Base-by-base conservation (phyloP, 1,284 basidiomycete species). In the Ceratobasidium sp. region DNA sequence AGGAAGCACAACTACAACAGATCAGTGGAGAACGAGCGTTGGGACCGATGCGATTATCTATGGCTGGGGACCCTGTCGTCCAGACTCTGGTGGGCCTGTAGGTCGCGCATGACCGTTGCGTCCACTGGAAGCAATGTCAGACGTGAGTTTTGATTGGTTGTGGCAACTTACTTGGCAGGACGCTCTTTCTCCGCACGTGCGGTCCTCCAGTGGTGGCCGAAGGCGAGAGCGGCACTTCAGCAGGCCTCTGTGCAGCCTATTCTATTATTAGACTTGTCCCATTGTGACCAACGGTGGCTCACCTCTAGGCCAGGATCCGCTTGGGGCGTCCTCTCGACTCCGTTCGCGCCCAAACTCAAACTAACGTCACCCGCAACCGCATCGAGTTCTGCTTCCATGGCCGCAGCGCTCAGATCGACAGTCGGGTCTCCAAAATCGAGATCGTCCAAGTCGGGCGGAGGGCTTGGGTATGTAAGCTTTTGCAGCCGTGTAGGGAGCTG, bases 241-340 rank as follows among this genome's bases (percentile, higher is more conserved):
- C 42, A 17, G 56, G 68, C 67, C 52, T 54, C 55, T 38, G 49
- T 22, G 27, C 55, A 15, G 25, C 3, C 57, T 54, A 43, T n/a
- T 22, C 38, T 17, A 35, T 47, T 49, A 35, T 50, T 25, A 54
- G 62, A 42, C 40, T n/a, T 38, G 55, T 74, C 76, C 76, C 70
- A 78, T 77, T 58, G 87, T 71, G 85, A 65, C 69, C 73, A 77
- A 75, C 58, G 50, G 70, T 42, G 76, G 86, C 88, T 81, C 80
- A 91, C 90, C 78, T 94, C 92, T 73, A 94, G 79, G 58, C 90
- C 92, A 68, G 92, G 92, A 80, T 95, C 93, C 52, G 93, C 93
- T 83, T 91, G 89, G 27, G 93, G 93, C 35, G 95, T 91, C 70
- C 90, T 82, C 77, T 95, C 93, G 69, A 94, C 91, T 10, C 79